A percentile compares a stretch with the other conserved stretches of the same genome.
These are phyloP conservation scores for Cyclotella cryptica DNA, from an alignment of 108 stramenopile genomes.

Conservation along the genomic window DNA sequence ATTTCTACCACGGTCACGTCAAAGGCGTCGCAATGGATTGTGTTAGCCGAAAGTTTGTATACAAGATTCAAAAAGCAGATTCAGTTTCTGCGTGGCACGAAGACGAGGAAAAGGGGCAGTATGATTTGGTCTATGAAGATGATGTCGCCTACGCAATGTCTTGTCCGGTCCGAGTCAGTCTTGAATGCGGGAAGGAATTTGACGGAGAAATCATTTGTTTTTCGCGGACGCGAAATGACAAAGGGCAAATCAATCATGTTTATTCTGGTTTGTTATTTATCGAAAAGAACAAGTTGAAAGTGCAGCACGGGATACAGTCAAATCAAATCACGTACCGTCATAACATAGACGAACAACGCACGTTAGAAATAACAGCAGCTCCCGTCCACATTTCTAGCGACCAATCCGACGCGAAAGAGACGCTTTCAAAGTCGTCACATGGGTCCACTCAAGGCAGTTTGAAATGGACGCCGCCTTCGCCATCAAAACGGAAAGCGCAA, in stretches of 20 bases:
- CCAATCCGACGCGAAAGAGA: neutral
- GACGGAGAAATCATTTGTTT: slow-evolving; percentile 1
- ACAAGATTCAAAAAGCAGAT: slow-evolving; percentile 4
- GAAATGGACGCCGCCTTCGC: slow-evolving; percentile 2
- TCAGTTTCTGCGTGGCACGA: too few species aligned
- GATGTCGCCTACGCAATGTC: slow-evolving; percentile 6
- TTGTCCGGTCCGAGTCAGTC: neutral
- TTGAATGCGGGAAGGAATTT: neutral
- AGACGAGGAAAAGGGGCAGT: neutral
- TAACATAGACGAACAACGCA: neutral
- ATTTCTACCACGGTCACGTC: neutral
- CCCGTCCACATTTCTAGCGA: neutral
- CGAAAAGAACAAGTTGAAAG: neutral
- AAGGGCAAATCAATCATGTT: neutral
- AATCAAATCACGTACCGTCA: neutral
- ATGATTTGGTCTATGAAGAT: neutral
- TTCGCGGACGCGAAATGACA: neutral
- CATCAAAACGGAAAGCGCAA: neutral
- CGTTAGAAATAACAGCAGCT: neutral
- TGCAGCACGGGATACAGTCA: neutral
- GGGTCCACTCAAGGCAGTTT: neutral
- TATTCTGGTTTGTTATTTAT: neutral
- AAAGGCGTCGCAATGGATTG: neutral
- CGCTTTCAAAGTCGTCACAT: neutral
- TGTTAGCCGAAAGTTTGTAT: neutral